Base-by-base conservation (phyloP, 306 rosid genomes). In the Fragaria ananassa region DNA sequence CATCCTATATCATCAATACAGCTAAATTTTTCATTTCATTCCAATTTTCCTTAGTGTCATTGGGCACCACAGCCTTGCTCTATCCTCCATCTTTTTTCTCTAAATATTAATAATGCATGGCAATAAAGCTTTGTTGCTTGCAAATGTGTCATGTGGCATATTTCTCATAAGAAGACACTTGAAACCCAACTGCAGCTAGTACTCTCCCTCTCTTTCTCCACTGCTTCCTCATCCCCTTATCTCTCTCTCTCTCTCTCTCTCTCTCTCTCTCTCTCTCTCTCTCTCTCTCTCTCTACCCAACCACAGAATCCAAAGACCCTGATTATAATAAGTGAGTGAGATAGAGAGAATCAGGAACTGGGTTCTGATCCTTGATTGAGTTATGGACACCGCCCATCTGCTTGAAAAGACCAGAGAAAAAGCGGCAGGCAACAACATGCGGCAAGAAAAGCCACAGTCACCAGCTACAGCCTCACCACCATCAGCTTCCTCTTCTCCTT, bases 401-500 rank as follows among this genome's bases (percentile, higher is more conserved):
- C 79, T 45, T 31, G 86, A 78, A 64, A 86, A 62, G 46, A 66
- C 74, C 80, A 77, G 81, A 83, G 86, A 81, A 76, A 83, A 78
- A 65, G 68, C 70, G 64, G 70, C 45, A 51, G 82, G 47, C 54
- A 81, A 60, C 56, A 77, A 53, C 44, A 81, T 53, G 76, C 27
- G 57, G 39, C 77, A 54, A 70, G 87, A 69, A 76, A 84, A 37
- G 29, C 41, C 51, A 25, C 68, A 71, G 71, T 53, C 64, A n/a
- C 78, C 85, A 25, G 21, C 27, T 10, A 10, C 84, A 54, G 76
- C 87, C 42, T 83, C 91, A 21, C 82, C 88, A 62, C 89, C 89
- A 42, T 86, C 91, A 66, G 60, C 86, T 56, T 78, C 98, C 3
- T 91, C 98, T 29, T 93, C 98, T 51, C 98, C 98, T 54, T 76